phyloP scores from a whole-genome alignment of 768 basidiomycete species.

The Rhodocollybia butyracea region DNA sequence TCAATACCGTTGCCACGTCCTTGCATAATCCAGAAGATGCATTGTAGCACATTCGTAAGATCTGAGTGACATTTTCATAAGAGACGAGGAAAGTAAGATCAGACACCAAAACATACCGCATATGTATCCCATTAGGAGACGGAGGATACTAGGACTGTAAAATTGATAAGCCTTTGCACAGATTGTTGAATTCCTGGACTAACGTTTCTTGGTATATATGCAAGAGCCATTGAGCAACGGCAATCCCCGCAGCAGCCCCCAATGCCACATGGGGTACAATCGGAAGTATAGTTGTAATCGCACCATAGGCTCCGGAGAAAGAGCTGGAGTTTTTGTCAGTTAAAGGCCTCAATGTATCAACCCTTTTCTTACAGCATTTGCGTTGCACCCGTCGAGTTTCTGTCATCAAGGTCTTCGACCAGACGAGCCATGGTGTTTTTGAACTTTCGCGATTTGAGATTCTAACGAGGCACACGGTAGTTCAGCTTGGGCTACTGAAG shows the following conservation, averaged over 20 bases:
- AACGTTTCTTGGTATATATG: neutral
- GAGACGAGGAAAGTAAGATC: neutral
- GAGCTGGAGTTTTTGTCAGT: neutral
- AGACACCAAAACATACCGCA: neutral
- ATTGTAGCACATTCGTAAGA: constrained; percentile 1
- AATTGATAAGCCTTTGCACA: neutral
- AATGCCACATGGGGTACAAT: neutral
- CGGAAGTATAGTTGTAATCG: neutral
- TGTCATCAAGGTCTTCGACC: neutral
- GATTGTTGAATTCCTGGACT: neutral
- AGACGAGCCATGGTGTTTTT: neutral
- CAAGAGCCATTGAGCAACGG: neutral
- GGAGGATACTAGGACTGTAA: neutral
- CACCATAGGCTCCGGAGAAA: neutral
- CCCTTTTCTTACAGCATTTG: neutral
- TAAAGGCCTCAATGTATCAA: neutral
- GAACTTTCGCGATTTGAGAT: neutral
- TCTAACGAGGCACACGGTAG: neutral
- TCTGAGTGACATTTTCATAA: neutral
- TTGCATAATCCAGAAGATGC: neutral
- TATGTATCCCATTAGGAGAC: too few species aligned
- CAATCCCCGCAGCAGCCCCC: neutral
- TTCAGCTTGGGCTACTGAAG: neutral
- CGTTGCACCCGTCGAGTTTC: neutral
- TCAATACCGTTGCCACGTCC: neutral